Conservation (phyloP, 2,329 filamentous ascomycete species). For the Monosporascus sp. region DNA sequence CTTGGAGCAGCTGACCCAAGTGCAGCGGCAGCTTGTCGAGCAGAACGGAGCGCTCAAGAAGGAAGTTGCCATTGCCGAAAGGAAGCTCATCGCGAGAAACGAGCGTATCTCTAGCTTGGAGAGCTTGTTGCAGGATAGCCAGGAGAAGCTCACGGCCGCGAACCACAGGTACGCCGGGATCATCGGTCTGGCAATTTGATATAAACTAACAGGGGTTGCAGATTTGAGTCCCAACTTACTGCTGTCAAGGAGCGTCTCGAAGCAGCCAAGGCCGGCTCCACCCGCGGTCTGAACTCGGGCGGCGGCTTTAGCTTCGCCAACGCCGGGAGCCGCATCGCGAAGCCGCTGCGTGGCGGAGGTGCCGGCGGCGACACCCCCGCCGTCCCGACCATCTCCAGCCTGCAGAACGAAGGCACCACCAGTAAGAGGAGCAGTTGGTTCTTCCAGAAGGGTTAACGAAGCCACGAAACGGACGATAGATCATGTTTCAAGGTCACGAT, state of each 20-base stretch:
- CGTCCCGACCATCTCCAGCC: conserved; percentile 52
- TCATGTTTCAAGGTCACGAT: no score
- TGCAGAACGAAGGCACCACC: conserved; percentile 52
- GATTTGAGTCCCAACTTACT: conserved; percentile 94
- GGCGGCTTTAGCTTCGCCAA: conserved; percentile 68
- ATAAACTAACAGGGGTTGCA: conserved; percentile 37
- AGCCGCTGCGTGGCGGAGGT: conserved; percentile 62
- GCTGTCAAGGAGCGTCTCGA: conserved; percentile 98
- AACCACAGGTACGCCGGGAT: conserved; percentile 79
- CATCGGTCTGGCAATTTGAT: conserved; percentile 2
- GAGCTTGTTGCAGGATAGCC: conserved; percentile 87
- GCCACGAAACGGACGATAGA: no score
- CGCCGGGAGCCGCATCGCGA: conserved; percentile 63
- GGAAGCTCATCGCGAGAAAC: conserved; percentile 93
- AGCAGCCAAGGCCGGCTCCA: conserved; percentile 87
- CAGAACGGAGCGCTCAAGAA: conserved; percentile 98
- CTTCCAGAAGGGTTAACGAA: conserved; percentile 50
- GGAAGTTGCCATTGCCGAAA: conserved; percentile 96
- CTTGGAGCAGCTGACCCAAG: conserved; percentile 93
- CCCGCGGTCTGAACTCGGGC: conserved; percentile 68
- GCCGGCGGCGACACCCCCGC: conserved; percentile 39
- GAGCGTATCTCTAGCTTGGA: conserved; percentile 95
- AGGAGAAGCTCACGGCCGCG: conserved; percentile 95
- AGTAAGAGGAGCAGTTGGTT: conserved; percentile 72
- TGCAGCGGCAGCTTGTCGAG: conserved; percentile 95